These are phyloP conservation scores for Boletus subcaerulescens DNA, from an alignment of 768 basidiomycete species.

Conservation along the genomic window DNA sequence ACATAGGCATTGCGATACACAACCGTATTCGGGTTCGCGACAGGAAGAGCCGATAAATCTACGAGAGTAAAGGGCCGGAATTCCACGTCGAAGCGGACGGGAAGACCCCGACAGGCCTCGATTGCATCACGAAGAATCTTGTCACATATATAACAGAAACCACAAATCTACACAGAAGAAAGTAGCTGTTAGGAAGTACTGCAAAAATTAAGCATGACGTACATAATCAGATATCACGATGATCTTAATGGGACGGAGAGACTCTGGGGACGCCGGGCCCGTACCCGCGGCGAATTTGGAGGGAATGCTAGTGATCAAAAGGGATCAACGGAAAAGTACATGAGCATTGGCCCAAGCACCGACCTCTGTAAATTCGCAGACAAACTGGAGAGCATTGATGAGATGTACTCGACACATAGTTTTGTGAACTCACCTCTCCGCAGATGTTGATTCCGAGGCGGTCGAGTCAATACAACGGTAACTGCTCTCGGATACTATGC, in stretches of 20 bases:
- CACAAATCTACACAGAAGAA: conserved; percentile 24
- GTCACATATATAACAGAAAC: conserved; percentile 38
- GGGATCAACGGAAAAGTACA: background rate
- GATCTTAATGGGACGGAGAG: conserved; percentile 27
- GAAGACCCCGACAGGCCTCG: conserved; percentile 29
- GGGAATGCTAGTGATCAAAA: conserved; percentile 10
- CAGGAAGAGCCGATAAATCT: conserved; percentile 3
- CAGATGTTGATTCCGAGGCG: background rate
- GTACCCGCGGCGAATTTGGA: conserved; percentile 12
- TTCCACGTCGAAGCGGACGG: conserved; percentile 31
- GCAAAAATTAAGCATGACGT: background rate
- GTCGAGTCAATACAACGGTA: conserved; percentile 18
- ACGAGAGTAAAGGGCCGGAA: conserved; percentile 30
- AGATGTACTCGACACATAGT: background rate
- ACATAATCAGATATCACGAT: conserved; percentile 35
- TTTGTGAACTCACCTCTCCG: conserved; percentile 11
- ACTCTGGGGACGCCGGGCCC: conserved; percentile 2
- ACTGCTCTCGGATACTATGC: conserved; percentile 22
- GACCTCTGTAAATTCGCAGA: conserved; percentile 16
- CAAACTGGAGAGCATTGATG: conserved; percentile 2
- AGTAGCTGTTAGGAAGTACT: background rate
- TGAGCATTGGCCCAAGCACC: background rate
- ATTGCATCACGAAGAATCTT: conserved; percentile 34
- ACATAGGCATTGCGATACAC: conserved; percentile 20
- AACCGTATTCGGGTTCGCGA: background rate